phyloP scores from a whole-genome alignment of 177 flowering plant species.

The Vitis hybrid region DNA sequence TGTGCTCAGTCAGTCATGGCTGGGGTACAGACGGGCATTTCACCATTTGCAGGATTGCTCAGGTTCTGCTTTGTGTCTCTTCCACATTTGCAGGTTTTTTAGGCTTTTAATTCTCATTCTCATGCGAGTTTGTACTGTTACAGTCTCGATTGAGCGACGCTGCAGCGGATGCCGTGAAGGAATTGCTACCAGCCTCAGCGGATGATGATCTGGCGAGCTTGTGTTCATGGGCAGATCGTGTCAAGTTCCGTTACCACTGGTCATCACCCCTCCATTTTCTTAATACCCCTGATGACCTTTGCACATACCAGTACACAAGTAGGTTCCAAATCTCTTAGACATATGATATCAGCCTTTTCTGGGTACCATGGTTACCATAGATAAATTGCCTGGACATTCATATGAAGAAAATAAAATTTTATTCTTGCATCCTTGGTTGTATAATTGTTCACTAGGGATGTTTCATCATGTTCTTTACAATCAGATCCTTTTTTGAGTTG shows the following conservation, averaged over 20 bases:
- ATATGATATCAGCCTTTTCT: background rate
- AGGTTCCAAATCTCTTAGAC: constrained; percentile 10
- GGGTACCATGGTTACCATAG: background rate
- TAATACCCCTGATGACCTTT: constrained; percentile 70
- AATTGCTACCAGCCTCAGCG: constrained; percentile 59
- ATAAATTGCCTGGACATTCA: background rate
- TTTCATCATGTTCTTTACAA: no score
- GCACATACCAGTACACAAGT: constrained; percentile 71
- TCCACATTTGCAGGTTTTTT: background rate
- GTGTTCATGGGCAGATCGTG: constrained; percentile 85
- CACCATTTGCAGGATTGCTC: constrained; percentile 47
- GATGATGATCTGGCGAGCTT: constrained; percentile 58
- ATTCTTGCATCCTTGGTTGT: background rate
- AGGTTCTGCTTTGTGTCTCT: constrained; percentile 22
- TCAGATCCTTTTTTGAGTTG: no score
- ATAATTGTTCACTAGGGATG: background rate
- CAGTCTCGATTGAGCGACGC: constrained; percentile 63
- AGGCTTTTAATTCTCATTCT: background rate
- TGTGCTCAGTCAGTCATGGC: constrained; percentile 22
- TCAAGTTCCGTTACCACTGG: constrained; percentile 77
- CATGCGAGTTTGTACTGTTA: background rate
- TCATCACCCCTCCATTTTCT: constrained; percentile 78
- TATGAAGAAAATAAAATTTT: background rate
- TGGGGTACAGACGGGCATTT: constrained; percentile 59
- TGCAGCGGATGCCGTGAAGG: constrained; percentile 65